A percentile compares a stretch with the other conserved stretches of the same genome.
phyloP scores from a whole-genome alignment of 2,329 filamentous ascomycete genomes.

The Colletotrichum destructivum region DNA sequence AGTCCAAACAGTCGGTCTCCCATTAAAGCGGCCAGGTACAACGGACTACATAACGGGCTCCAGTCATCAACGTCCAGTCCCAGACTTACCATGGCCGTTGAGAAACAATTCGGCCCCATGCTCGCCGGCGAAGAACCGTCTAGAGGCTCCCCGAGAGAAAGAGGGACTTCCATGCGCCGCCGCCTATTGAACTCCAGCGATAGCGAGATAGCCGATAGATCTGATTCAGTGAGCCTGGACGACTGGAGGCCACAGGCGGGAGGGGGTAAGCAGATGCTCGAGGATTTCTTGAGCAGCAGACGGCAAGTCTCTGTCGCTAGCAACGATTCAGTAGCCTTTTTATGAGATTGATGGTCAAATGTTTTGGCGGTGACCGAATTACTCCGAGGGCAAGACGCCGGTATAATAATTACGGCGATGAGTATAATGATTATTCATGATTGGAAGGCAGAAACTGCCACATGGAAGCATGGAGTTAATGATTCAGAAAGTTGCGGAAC shows the following conservation, averaged over 20 bases:
- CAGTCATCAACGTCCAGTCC: constrained; percentile 32
- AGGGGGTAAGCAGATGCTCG: constrained; percentile 68
- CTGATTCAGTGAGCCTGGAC: neutral
- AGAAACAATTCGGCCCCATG: constrained; percentile 25
- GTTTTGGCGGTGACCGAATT: no score
- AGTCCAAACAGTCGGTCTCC: constrained; percentile 28
- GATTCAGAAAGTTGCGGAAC: neutral
- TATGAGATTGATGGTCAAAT: constrained; percentile 43
- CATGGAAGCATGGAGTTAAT: neutral
- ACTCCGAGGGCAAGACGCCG: neutral
- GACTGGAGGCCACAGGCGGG: constrained; percentile 53
- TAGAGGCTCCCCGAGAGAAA: constrained; percentile 17
- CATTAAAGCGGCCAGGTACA: constrained; percentile 29
- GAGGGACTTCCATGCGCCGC: neutral
- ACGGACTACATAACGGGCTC: neutral
- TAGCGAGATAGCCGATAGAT: neutral
- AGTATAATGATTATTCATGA: neutral
- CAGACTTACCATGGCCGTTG: constrained; percentile 18
- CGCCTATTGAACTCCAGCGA: constrained; percentile 14
- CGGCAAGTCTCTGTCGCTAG: constrained; percentile 58
- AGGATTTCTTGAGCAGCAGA: constrained; percentile 67
- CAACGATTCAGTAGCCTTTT: constrained; percentile 53
- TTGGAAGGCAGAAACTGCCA: neutral
- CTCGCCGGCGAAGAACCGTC: neutral
- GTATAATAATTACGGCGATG: neutral